These are phyloP conservation scores for Vickermania ingenoplastis DNA, from an alignment of 208 protist genomes.

Conservation along the genomic window DNA sequence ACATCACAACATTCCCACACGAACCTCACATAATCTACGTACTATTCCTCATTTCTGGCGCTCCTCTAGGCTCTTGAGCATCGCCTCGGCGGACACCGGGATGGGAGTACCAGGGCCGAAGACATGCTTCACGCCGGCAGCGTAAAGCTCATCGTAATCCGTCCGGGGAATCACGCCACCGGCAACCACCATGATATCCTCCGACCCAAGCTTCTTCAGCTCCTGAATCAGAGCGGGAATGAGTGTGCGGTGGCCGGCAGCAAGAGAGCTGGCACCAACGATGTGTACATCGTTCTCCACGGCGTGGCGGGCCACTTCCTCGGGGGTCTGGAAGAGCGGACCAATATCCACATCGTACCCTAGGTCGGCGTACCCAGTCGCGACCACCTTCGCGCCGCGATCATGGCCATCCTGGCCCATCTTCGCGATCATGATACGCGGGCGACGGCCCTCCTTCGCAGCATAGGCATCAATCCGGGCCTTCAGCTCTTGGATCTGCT, in stretches of 20 bases:
- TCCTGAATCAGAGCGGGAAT: slow-evolving; percentile 86
- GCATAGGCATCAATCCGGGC: slow-evolving; percentile 34
- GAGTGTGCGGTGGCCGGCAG: slow-evolving; percentile 83
- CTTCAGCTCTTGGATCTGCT: slow-evolving; percentile 24
- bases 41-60: slow-evolving; percentile 29
- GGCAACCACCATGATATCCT: slow-evolving; percentile 78
- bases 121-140: slow-evolving; percentile 85
- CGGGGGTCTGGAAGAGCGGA: slow-evolving; percentile 85
- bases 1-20: too few species aligned
- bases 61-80: too few species aligned
- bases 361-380: slow-evolving; percentile 92
- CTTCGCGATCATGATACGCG: neutral
- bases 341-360: slow-evolving; percentile 96
- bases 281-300: slow-evolving; percentile 96
- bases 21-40: too few species aligned
- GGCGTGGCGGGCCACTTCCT: slow-evolving; percentile 72
- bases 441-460: slow-evolving; percentile 3
- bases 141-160: slow-evolving; percentile 92
- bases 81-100: slow-evolving; percentile 31
- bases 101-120: slow-evolving; percentile 89
- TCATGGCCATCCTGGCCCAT: neutral
- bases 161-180: slow-evolving; percentile 77
- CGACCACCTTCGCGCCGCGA: slow-evolving; percentile 17
- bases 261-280: slow-evolving; percentile 72
- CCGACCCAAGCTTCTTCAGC: slow-evolving; percentile 57